Conservation (phyloP, 2,329 filamentous ascomycete genomes). For the Xylaria polymorpha region DNA sequence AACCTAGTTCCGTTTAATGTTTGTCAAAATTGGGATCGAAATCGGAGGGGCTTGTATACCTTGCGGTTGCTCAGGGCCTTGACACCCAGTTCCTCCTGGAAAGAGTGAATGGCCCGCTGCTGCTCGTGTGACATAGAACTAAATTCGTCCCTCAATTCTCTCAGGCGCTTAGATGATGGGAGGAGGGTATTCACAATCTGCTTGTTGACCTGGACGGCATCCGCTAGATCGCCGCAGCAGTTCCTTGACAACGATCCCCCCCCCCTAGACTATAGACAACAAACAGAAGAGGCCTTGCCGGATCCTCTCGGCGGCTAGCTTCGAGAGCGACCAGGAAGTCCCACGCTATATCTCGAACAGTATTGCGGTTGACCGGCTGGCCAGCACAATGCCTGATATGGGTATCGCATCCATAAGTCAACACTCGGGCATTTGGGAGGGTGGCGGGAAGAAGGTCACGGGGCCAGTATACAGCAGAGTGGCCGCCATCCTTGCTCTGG, state of each 20-base stretch:
- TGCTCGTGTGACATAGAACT: slow-evolving; percentile 42
- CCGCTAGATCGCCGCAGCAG: slow-evolving; percentile 28
- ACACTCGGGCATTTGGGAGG: background rate
- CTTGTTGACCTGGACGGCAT: slow-evolving; percentile 45
- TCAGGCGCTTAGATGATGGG: slow-evolving; percentile 51
- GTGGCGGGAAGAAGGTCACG: background rate
- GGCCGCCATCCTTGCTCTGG: too few relatives aligned
- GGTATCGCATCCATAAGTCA: slow-evolving; percentile 4
- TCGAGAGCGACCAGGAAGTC: slow-evolving; percentile 52
- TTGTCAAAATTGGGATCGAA: too few relatives aligned
- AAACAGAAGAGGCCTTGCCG: slow-evolving; percentile 47
- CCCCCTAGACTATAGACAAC: slow-evolving; percentile 52
- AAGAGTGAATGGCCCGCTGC: slow-evolving; percentile 52
- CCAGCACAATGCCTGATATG: slow-evolving; percentile 3
- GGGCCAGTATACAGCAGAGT: background rate
- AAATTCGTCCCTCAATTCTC: slow-evolving; percentile 50
- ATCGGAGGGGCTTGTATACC: background rate
- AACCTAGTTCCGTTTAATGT: slow-evolving; percentile 36
- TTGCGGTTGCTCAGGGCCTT: slow-evolving; percentile 17
- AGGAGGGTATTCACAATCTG: slow-evolving; percentile 51
- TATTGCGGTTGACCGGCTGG: background rate
- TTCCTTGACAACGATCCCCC: slow-evolving; percentile 52
- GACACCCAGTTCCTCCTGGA: slow-evolving; percentile 49
- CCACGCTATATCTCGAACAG: slow-evolving; percentile 21
- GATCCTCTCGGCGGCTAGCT: slow-evolving; percentile 40